phyloP scores from a whole-genome alignment of 345 rosid species.

The Dovyalis caffra region DNA sequence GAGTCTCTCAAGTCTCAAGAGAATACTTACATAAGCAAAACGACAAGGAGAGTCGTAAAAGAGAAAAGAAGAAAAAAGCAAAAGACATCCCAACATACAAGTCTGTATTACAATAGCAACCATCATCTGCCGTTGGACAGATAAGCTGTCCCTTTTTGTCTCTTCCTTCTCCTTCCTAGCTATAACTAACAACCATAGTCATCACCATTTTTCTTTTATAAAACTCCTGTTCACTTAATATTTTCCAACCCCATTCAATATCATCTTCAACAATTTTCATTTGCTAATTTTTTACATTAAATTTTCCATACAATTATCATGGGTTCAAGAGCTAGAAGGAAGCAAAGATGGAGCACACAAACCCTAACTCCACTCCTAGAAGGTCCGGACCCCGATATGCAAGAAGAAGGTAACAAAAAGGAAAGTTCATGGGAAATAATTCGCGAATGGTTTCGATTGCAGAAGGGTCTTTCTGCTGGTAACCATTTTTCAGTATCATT shows the following conservation, averaged over 20 bases:
- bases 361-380: constrained; percentile 84
- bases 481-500: constrained; percentile 28
- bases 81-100: constrained; percentile 42
- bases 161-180: constrained; percentile 6
- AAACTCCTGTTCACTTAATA: not conserved
- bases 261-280: not conserved
- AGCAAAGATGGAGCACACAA: constrained; percentile 68
- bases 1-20: constrained; percentile 13
- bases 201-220: not conserved
- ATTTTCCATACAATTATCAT: constrained; percentile 9
- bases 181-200: not conserved
- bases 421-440: constrained; percentile 87
- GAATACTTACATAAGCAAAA: constrained; percentile 10
- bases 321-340: constrained; percentile 47
- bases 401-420: constrained; percentile 63
- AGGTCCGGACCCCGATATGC: constrained; percentile 94
- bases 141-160: constrained; percentile 70
- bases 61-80: constrained; percentile 26
- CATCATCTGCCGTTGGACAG: constrained; percentile 48
- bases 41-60: constrained; percentile 26
- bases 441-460: constrained; percentile 88
- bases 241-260: not conserved
- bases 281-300: not conserved
- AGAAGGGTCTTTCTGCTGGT: constrained; percentile 46
- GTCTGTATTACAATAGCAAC: constrained; percentile 13